These are phyloP conservation scores for Cladosporium sphaerospermum DNA, from an alignment of 2,329 filamentous ascomycete species.

Conservation along the genomic window DNA sequence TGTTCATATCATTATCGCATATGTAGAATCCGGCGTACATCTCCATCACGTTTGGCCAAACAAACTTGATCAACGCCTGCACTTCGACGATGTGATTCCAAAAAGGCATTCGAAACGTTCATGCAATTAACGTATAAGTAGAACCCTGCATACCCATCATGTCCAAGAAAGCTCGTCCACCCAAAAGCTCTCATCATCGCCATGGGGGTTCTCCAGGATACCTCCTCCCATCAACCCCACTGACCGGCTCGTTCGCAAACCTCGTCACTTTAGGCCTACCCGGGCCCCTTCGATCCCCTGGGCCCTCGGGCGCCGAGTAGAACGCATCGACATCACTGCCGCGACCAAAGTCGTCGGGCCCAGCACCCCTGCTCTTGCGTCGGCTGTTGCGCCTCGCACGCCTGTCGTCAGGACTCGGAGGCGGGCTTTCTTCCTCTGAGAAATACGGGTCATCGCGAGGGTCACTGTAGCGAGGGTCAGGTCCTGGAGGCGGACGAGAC, in stretches of 20 bases:
- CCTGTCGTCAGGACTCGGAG: slow-evolving; percentile 9
- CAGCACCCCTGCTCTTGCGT: slow-evolving; percentile 13
- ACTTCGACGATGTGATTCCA: too few species aligned
- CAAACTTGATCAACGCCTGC: too few species aligned
- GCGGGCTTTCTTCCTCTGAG: slow-evolving; percentile 1
- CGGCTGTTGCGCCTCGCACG: slow-evolving; percentile 9
- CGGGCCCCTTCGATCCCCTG: neutral
- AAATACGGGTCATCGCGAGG: slow-evolving; percentile 5
- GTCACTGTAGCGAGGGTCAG: slow-evolving; percentile 1
- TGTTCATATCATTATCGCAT: too few species aligned
- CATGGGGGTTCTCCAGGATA: slow-evolving; percentile 16
- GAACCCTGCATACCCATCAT: too few species aligned
- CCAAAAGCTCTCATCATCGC: neutral
- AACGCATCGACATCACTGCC: slow-evolving; percentile 5
- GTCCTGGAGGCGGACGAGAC: slow-evolving; percentile 1
- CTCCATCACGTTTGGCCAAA: too few species aligned
- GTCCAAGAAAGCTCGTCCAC: too few species aligned
- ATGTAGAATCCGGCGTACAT: too few species aligned
- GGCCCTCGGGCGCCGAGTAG: slow-evolving; percentile 6
- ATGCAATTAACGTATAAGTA: too few species aligned
- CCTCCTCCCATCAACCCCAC: slow-evolving; percentile 19
- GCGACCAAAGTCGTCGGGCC: slow-evolving; percentile 6
- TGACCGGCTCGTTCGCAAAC: slow-evolving; percentile 16
- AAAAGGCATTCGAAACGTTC: too few species aligned
- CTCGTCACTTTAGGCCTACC: slow-evolving; percentile 19